Base-by-base conservation (phyloP, 371 early-diverging fungal genomes). In the Rhizopus delemar region DNA sequence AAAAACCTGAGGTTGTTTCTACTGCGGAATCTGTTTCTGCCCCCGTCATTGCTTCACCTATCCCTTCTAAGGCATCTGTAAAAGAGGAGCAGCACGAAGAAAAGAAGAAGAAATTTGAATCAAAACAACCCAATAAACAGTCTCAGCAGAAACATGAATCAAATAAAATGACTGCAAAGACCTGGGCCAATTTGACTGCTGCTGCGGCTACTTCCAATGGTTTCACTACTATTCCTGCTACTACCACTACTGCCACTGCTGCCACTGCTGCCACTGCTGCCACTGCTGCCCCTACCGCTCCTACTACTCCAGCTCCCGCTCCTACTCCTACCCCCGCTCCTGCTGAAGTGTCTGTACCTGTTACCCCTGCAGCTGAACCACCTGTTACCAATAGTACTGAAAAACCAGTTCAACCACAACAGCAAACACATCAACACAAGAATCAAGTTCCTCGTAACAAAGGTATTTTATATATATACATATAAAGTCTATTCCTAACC, bases 181-280 rank as follows among this genome's bases (percentile, higher is more conserved):
- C 80, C 31, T 83, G 83, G 83, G 80, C 84, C 35, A 75, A 71
- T 39, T 54, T 79, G 13, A 76, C 79, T 13, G 76, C 80, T n/a
- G 45, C 39, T 9, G 53, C 39, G 11, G 53, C 22, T 22, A 2
- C 22, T 22, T 22, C 22, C 22, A 22, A 22, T 2, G 22, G 22
- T 22, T 22, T 43, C 5, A n/a, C 43, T n/a, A 43, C 13, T 43
- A 15, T 5, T 43, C 43, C 43, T 43, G 13, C 43, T 15, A 43
- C 43, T n/a, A 11, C 43, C n/a, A n/a, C 43, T 43, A n/a, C 43
- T 43, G 7, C 43, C n/a, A 43, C 43, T 13, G 13, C 43, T n/a
- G 5, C 13, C 43, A 43, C 43, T 6, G 38, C 60, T 9, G 48
- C 68, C 32, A 59, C 69, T 41, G 60, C 65, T 34, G 59, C 69